These are phyloP conservation scores for Neofusicoccum parvum DNA, from an alignment of 2,329 filamentous ascomycete species.

Conservation along the genomic window DNA sequence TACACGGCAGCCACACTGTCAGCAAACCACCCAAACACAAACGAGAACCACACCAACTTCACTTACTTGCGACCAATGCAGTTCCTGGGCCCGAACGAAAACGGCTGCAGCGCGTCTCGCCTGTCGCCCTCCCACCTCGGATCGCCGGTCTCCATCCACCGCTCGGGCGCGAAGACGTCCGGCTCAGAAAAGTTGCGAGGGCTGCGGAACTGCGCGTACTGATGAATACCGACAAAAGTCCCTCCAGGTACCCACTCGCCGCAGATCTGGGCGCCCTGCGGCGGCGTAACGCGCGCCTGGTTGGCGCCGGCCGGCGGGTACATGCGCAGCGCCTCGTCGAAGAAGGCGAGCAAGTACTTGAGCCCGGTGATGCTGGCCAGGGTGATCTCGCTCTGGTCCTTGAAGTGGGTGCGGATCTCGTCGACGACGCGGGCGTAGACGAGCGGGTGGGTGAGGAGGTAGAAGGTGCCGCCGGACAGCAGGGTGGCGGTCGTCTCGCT, in stretches of 20 bases:
- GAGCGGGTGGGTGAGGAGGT: conserved; percentile 31
- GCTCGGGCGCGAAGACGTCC: conserved; percentile 41
- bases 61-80: conserved; percentile 41
- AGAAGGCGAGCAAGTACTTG: conserved; percentile 40
- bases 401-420: conserved; percentile 33
- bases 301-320: conserved; percentile 44
- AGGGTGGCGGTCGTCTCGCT: conserved; percentile 49
- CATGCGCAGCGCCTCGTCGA: conserved; percentile 46
- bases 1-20: conserved; percentile 10
- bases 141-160: conserved; percentile 40
- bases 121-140: conserved; percentile 32
- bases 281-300: conserved; percentile 36
- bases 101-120: conserved; percentile 44
- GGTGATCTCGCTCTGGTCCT: conserved; percentile 35
- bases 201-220: conserved; percentile 16
- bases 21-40: too few relatives aligned
- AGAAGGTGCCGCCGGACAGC: conserved; percentile 41
- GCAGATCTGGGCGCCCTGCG: conserved; percentile 39
- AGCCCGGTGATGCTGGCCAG: conserved; percentile 34
- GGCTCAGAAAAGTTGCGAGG: conserved; percentile 39
- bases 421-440: conserved; percentile 31
- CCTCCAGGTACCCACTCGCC: conserved; percentile 39
- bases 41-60: too few relatives aligned
- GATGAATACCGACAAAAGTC: conserved; percentile 13
- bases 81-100: conserved; percentile 46